Evolutionary conservation across 768 basidiomycete species (phyloP).

Genomic region (Termitomyces sp.): DNA sequence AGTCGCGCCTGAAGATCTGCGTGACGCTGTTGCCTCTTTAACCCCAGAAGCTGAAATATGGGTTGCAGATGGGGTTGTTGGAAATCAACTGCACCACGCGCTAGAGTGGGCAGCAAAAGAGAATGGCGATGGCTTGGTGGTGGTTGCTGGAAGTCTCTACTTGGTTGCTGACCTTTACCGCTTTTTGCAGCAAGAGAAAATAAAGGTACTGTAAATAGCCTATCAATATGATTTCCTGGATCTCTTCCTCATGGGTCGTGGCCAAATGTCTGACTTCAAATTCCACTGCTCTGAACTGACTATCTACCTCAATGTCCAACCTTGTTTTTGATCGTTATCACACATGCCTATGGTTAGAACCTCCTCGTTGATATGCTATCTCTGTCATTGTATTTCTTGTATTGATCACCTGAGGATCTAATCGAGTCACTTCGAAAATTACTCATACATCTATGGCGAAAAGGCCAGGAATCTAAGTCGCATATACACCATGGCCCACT

Average conservation of each 20-base stretch:
- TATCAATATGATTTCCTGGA: neutral
- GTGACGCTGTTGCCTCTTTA: constrained; percentile 39
- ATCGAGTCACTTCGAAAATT: neutral
- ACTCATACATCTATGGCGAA: constrained; percentile 21
- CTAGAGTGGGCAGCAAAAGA: constrained; percentile 53
- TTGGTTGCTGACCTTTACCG: constrained; percentile 92
- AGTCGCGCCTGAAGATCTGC: constrained; percentile 51
- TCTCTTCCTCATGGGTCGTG: neutral
- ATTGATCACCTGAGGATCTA: neutral
- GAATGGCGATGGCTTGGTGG: constrained; percentile 45
- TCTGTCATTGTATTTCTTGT: neutral
- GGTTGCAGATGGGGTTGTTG: constrained; percentile 27
- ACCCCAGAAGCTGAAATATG: constrained; percentile 46
- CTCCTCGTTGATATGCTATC: neutral
- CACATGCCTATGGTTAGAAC: neutral
- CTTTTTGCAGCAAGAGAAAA: constrained; percentile 23
- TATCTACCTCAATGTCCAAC: neutral
- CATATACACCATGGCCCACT: constrained; percentile 73
- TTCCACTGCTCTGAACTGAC: neutral
- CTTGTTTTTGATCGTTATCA: neutral
- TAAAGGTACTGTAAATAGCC: neutral
- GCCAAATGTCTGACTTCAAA: neutral
- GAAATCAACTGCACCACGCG: constrained; percentile 26
- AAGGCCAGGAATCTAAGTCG: constrained; percentile 63
- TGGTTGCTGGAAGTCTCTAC: constrained; percentile 91